These are phyloP conservation scores for Cupressus sempervirens DNA, from an alignment of 75 land plant species.

Conservation along the genomic window DNA sequence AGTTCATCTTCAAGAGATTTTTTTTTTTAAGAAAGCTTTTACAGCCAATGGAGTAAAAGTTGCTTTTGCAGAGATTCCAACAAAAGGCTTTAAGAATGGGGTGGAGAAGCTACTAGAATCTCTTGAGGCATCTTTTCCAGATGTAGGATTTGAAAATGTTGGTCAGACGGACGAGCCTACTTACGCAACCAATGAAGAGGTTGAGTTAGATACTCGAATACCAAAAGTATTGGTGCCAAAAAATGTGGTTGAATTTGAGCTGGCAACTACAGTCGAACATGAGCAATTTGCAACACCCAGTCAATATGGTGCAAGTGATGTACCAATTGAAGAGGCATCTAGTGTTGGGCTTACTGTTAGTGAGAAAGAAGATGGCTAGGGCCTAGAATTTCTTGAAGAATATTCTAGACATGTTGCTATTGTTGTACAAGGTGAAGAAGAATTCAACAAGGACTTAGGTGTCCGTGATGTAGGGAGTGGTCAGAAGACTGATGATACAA, in stretches of 20 bases:
- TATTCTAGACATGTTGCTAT: background rate
- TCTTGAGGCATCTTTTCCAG: background rate
- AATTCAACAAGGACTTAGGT: constrained; percentile 24
- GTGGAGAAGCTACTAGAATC: background rate
- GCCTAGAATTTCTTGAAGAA: constrained; percentile 10
- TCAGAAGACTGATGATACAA: constrained; percentile 14
- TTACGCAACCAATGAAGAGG: background rate
- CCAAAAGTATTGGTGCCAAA: constrained; percentile 5
- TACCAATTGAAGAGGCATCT: background rate
- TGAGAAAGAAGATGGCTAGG: constrained; percentile 3
- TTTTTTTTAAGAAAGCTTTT: constrained; percentile 2
- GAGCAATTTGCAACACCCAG: background rate
- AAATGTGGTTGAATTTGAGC: background rate
- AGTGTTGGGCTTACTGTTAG: background rate
- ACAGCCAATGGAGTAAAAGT: background rate
- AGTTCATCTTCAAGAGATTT: constrained; percentile 2
- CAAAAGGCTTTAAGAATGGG: background rate
- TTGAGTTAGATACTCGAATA: background rate
- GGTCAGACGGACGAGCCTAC: constrained; percentile 1
- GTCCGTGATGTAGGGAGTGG: constrained; percentile 11
- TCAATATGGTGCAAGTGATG: background rate
- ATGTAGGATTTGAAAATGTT: background rate
- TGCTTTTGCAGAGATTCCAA: constrained; percentile 8
- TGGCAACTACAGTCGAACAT: background rate
- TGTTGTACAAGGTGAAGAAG: constrained; percentile 23